phyloP scores from a whole-genome alignment of 2,329 filamentous ascomycete genomes.

The Apiospora phragmitis region DNA sequence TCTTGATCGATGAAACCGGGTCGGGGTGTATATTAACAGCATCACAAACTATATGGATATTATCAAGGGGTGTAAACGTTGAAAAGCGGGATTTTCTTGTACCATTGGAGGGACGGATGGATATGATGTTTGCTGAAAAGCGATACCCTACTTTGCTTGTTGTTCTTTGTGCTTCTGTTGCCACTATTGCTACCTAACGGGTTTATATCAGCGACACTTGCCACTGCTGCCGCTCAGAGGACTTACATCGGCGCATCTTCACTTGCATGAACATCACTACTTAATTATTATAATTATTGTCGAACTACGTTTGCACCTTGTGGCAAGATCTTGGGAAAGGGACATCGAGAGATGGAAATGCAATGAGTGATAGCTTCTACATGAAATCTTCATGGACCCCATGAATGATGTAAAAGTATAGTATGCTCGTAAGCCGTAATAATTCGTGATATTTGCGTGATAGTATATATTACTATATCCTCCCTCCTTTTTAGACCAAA shows the following conservation, averaged over 20 bases:
- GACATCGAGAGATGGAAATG: too few relatives aligned
- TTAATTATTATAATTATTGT: not conserved
- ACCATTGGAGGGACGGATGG: not conserved
- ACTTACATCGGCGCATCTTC: not conserved
- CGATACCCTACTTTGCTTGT: not conserved
- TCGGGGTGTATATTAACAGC: not conserved
- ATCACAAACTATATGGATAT: not conserved
- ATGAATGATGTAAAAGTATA: not conserved
- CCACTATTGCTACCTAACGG: not conserved
- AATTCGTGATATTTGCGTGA: not conserved
- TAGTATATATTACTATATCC: not conserved
- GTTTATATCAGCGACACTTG: not conserved
- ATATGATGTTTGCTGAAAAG: not conserved
- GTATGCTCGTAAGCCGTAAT: not conserved
- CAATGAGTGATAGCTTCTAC: not conserved
- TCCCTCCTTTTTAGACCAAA: slow-evolving; percentile 34
- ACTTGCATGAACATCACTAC: not conserved
- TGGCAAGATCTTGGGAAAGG: not conserved
- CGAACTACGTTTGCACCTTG: not conserved
- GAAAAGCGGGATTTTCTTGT: not conserved
- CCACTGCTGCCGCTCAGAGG: not conserved
- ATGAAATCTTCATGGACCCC: not conserved
- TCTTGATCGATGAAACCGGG: slow-evolving; percentile 45
- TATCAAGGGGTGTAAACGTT: not conserved
- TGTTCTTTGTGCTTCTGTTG: not conserved